These are phyloP conservation scores for Scenedesmus sp. DNA, from an alignment of 163 green algal genomes.

Conservation along the genomic window DNA sequence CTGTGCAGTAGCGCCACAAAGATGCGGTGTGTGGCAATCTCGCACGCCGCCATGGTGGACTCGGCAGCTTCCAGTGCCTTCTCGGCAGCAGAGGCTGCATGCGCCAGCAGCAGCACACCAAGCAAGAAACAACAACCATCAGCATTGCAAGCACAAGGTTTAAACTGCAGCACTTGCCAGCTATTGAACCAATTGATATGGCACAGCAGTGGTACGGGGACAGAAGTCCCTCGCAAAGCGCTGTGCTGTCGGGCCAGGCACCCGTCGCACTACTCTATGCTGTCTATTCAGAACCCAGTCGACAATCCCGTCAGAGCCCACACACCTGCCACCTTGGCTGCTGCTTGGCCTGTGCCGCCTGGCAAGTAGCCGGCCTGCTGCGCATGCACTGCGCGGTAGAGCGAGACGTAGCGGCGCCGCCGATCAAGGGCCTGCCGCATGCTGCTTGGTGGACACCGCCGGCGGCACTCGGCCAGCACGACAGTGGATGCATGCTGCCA, in stretches of 20 bases:
- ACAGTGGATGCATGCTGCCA: slow-evolving; percentile 63
- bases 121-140: neutral
- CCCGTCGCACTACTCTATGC: too few species aligned
- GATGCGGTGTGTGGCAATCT: slow-evolving; percentile 46
- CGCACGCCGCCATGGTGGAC: slow-evolving; percentile 41
- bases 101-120: neutral
- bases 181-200: too few species aligned
- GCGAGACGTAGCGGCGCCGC: slow-evolving; percentile 26
- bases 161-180: too few species aligned
- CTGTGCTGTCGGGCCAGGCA: too few species aligned
- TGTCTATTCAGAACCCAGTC: too few species aligned
- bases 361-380: neutral
- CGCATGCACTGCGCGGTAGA: slow-evolving; percentile 42
- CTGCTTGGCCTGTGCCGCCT: neutral
- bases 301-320: too few species aligned
- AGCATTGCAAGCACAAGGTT: neutral
- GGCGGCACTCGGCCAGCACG: slow-evolving; percentile 61
- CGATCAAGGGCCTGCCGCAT: slow-evolving; percentile 21
- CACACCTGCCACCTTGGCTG: neutral
- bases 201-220: too few species aligned
- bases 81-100: slow-evolving; percentile 5
- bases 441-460: slow-evolving; percentile 12
- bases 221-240: too few species aligned
- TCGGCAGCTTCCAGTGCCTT: slow-evolving; percentile 18
- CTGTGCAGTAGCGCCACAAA: slow-evolving; percentile 46